These are phyloP conservation scores for Penicillium taxi DNA, from an alignment of 495 filamentous ascomycete genomes.

Conservation along the genomic window DNA sequence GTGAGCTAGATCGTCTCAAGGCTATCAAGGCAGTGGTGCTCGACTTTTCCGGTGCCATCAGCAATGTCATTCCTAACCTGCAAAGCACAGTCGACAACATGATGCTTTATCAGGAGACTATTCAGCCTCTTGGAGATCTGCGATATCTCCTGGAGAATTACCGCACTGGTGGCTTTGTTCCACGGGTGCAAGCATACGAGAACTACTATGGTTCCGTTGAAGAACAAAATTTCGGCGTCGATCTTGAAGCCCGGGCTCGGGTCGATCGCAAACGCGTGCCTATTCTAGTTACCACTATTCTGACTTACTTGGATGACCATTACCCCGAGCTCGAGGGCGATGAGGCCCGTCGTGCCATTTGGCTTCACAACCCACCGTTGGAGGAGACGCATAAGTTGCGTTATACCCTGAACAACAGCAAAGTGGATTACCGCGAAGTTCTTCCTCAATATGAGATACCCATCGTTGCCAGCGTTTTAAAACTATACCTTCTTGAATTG, in stretches of 20 bases:
- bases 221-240: constrained; percentile 95
- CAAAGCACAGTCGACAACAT: constrained; percentile 95
- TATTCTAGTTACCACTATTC: constrained; percentile 80
- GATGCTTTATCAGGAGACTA: constrained; percentile 98
- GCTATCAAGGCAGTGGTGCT: constrained; percentile 96
- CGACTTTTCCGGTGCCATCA: constrained; percentile 95
- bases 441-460: constrained; percentile 85
- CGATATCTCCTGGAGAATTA: constrained; percentile 98
- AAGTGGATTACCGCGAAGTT: constrained; percentile 64
- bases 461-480: constrained; percentile 86
- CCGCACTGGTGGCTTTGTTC: constrained; percentile 84
- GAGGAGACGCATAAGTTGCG: constrained; percentile 78
- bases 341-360: constrained; percentile 84
- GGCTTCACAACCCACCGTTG: constrained; percentile 87
- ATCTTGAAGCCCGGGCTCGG: constrained; percentile 86
- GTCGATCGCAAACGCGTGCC: constrained; percentile 94
- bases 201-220: constrained; percentile 98
- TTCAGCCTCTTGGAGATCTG: constrained; percentile 85
- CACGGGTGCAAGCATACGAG: constrained; percentile 89
- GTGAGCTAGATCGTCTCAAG: constrained; percentile 90
- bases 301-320: constrained; percentile 90
- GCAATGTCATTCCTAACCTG: constrained; percentile 93
- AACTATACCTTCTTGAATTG: constrained; percentile 92
- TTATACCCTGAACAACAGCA: constrained; percentile 77
- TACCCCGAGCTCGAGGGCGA: constrained; percentile 98